Conservation (phyloP, 2,329 filamentous ascomycete genomes). For the Colletotrichum kahawae region DNA sequence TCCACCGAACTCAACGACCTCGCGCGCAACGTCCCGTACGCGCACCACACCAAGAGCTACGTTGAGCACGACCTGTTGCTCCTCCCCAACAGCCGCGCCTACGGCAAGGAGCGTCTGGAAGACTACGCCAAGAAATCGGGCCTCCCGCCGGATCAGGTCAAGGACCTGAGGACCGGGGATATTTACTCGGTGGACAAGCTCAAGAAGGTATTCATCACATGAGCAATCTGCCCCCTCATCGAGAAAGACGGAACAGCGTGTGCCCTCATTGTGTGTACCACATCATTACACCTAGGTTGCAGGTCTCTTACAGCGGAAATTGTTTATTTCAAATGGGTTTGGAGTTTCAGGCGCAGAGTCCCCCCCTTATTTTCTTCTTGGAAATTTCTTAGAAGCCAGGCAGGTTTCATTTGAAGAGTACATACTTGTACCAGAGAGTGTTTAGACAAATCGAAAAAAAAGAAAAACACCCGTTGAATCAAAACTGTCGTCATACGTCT, state of each 20-base stretch:
- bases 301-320: neutral
- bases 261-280: neutral
- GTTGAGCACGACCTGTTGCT: slow-evolving; percentile 88
- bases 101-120: slow-evolving; percentile 75
- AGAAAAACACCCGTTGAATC: neutral
- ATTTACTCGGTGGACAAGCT: slow-evolving; percentile 66
- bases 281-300: neutral
- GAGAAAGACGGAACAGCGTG: neutral
- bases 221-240: neutral
- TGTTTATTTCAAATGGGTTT: neutral
- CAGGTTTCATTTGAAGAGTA: neutral
- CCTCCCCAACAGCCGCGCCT: slow-evolving; percentile 85
- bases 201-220: slow-evolving; percentile 93
- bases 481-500: neutral
- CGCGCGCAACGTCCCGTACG: slow-evolving; percentile 87
- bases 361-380: neutral
- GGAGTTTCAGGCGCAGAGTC: neutral
- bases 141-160: slow-evolving; percentile 68
- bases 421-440: neutral
- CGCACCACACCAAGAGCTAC: slow-evolving; percentile 91
- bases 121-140: slow-evolving; percentile 83
- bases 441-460: neutral
- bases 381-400: neutral
- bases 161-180: slow-evolving; percentile 79
- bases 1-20: slow-evolving; percentile 93